phyloP scores from a whole-genome alignment of 768 basidiomycete species.

The Suillus hirtellus region DNA sequence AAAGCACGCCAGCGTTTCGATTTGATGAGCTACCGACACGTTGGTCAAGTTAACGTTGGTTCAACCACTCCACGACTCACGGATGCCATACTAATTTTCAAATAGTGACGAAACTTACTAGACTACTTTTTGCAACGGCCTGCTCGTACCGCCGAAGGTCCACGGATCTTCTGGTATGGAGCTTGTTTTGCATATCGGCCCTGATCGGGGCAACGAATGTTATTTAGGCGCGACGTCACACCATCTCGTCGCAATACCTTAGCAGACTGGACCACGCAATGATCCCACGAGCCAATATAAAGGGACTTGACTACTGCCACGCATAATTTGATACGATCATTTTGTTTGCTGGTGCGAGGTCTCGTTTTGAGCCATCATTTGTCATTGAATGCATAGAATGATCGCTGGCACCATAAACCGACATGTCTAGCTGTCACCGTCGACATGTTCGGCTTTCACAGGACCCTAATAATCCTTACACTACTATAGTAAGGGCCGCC shows the following conservation, averaged over 20 bases:
- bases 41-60: too few species aligned
- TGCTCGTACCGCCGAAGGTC: too few species aligned
- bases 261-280: neutral
- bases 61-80: neutral
- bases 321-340: conserved; percentile 2
- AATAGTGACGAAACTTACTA: neutral
- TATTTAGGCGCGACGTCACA: neutral
- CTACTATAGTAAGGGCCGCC: too few species aligned
- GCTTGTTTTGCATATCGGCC: neutral
- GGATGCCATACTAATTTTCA: neutral
- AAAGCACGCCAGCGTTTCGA: neutral
- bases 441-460: neutral
- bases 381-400: neutral
- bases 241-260: neutral
- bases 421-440: neutral
- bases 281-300: neutral
- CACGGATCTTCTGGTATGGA: neutral
- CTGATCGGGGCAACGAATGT: neutral
- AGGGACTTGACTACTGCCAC: conserved; percentile 3
- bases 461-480: neutral
- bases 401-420: conserved; percentile 1
- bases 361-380: neutral
- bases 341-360: conserved; percentile 4
- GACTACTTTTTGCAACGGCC: neutral
- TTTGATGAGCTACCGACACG: neutral